Conservation (phyloP, 169 alveolate species). For the Besnoitia besnoiti region DNA sequence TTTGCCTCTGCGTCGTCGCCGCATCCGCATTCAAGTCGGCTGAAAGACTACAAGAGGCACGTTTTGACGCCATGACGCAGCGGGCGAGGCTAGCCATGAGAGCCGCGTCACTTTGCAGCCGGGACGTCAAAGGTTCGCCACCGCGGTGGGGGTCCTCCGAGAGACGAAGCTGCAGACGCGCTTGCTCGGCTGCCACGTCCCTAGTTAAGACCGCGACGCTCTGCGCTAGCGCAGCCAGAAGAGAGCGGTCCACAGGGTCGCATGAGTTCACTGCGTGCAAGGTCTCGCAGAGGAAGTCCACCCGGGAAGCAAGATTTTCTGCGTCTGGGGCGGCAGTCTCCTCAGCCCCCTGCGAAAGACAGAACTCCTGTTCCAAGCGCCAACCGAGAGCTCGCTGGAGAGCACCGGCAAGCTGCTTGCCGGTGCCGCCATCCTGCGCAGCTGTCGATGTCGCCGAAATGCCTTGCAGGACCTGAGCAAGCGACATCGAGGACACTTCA, state of each 20-base stretch:
- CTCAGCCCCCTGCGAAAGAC: not conserved
- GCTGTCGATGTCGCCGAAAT: not conserved
- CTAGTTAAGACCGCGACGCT: not conserved
- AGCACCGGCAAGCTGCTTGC: not conserved
- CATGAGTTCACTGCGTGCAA: not conserved
- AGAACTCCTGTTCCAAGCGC: not conserved
- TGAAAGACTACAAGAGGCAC: not conserved
- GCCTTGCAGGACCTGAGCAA: not conserved
- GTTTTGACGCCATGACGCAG: not conserved
- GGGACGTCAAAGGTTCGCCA: not conserved
- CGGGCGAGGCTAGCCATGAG: not conserved
- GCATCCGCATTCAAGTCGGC: not conserved
- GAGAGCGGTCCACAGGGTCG: not conserved
- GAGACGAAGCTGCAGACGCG: not conserved
- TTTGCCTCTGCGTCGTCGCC: not conserved
- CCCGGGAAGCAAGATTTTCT: not conserved
- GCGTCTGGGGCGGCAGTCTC: not conserved
- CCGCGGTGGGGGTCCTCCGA: not conserved
- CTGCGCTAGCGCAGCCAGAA: not conserved
- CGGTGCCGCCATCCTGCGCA: not conserved
- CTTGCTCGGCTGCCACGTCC: not conserved
- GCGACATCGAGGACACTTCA: not conserved
- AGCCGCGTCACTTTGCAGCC: not conserved
- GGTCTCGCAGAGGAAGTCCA: not conserved
- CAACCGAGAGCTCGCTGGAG: not conserved